phyloP scores from a whole-genome alignment of 2,329 filamentous ascomycete species.

The Rhynchosporium agropyri region DNA sequence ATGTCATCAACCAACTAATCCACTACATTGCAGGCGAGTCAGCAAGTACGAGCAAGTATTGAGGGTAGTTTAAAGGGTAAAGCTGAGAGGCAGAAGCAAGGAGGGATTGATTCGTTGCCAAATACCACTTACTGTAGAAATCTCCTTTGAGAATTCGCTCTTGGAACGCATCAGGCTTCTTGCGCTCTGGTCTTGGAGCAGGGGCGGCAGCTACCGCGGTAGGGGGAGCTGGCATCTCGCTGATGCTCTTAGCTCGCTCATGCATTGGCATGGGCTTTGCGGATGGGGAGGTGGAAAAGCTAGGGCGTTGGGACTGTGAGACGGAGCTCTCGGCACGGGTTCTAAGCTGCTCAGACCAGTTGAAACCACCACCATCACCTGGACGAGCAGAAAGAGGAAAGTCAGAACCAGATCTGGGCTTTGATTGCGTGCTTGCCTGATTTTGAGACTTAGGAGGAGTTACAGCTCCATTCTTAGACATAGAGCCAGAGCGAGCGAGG shows the following conservation, averaged over 20 bases:
- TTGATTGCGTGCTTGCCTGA: constrained; percentile 61
- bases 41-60: background rate
- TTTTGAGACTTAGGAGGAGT: constrained; percentile 34
- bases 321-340: constrained; percentile 84
- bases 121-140: constrained; percentile 89
- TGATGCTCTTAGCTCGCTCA: constrained; percentile 71
- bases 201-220: constrained; percentile 49
- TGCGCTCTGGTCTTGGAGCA: constrained; percentile 45
- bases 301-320: constrained; percentile 55
- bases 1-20: constrained; percentile 24
- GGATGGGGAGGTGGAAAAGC: constrained; percentile 53
- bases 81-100: background rate
- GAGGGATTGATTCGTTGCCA: background rate
- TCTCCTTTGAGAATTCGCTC: constrained; percentile 97
- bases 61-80: too few species aligned
- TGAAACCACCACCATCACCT: constrained; percentile 87
- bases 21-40: constrained; percentile 10
- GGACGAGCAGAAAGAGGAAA: constrained; percentile 55
- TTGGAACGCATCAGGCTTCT: constrained; percentile 91
- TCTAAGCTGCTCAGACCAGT: constrained; percentile 95
- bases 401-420: constrained; percentile 67
- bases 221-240: constrained; percentile 62
- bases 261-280: constrained; percentile 48
- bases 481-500: constrained; percentile 24
- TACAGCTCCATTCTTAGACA: constrained; percentile 32